These are phyloP conservation scores for Aspergillus tanneri DNA, from an alignment of 2,329 filamentous ascomycete species.

Conservation along the genomic window DNA sequence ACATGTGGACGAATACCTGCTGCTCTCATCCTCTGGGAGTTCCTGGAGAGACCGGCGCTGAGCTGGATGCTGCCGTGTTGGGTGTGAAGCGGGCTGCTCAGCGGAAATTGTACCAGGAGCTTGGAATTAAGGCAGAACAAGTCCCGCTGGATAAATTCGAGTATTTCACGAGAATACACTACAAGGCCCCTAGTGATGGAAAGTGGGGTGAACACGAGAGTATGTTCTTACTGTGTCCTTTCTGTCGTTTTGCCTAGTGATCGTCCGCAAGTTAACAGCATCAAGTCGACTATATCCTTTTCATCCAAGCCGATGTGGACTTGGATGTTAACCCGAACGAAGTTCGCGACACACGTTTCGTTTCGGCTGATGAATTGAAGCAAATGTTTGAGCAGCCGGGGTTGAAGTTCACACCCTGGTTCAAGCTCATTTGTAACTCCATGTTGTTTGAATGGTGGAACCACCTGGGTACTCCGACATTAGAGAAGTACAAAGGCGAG, in stretches of 20 bases:
- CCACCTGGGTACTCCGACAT: constrained; percentile 68
- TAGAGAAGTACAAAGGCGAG: constrained; percentile 85
- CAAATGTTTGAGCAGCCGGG: constrained; percentile 76
- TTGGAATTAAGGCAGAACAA: constrained; percentile 85
- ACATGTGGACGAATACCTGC: constrained; percentile 99
- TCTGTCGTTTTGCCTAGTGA: not conserved
- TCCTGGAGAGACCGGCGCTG: constrained; percentile 83
- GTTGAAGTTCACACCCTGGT: constrained; percentile 95
- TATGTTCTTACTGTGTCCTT: constrained; percentile 49
- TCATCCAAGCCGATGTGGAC: constrained; percentile 92
- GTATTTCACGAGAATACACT: constrained; percentile 96
- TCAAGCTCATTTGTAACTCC: constrained; percentile 96
- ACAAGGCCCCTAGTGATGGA: constrained; percentile 93
- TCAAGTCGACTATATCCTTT: constrained; percentile 94
- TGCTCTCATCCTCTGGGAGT: constrained; percentile 95
- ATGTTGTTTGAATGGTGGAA: constrained; percentile 99
- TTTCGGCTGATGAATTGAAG: constrained; percentile 78
- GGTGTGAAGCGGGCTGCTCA: constrained; percentile 91
- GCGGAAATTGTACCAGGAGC: constrained; percentile 89
- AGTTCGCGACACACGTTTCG: constrained; percentile 80
- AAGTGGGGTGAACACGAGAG: constrained; percentile 99
- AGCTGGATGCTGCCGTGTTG: constrained; percentile 73
- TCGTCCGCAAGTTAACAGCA: constrained; percentile 15
- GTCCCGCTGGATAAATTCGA: constrained; percentile 88
- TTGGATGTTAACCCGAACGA: constrained; percentile 77